phyloP scores from a whole-genome alignment of 2,329 filamentous ascomycete genomes.

The Xylariaceae sp. region DNA sequence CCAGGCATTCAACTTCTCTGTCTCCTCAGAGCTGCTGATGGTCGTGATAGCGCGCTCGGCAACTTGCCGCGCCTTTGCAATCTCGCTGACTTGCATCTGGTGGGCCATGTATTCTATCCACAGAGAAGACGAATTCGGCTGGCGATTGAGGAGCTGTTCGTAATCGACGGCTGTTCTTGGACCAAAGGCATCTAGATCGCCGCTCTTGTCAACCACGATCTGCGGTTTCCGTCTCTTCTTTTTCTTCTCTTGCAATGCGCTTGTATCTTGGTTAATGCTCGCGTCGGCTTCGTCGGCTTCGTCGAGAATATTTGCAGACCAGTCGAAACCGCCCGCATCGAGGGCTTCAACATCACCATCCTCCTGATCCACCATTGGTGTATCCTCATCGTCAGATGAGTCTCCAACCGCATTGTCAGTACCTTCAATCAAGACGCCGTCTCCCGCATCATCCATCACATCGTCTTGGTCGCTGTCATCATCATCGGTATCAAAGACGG shows the following conservation, averaged over 20 bases:
- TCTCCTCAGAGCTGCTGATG: conserved; percentile 84
- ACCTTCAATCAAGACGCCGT: conserved; percentile 37
- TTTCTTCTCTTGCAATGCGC: conserved; percentile 43
- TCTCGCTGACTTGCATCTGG: conserved; percentile 85
- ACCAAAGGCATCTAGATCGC: conserved; percentile 80
- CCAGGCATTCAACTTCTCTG: conserved; percentile 94
- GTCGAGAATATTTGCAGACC: conserved; percentile 65
- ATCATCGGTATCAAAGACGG: conserved; percentile 24
- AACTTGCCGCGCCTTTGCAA: conserved; percentile 79
- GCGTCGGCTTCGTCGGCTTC: conserved; percentile 42
- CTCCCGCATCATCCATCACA: conserved; percentile 39
- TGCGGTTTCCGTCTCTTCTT: conserved; percentile 70
- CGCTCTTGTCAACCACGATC: conserved; percentile 81
- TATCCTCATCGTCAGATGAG: conserved; percentile 33
- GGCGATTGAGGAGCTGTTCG: conserved; percentile 83
- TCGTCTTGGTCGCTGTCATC: conserved; percentile 36
- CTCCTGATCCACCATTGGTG: conserved; percentile 34
- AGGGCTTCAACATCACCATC: conserved; percentile 44
- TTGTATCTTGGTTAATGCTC: conserved; percentile 35
- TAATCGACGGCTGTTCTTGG: conserved; percentile 89
- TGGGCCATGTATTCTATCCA: conserved; percentile 99
- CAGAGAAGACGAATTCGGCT: conserved; percentile 85
- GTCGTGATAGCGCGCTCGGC: conserved; percentile 85
- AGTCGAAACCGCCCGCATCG: conserved; percentile 75
- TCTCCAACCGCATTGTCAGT: conserved; percentile 33